These are phyloP conservation scores for Anethum foeniculum DNA, from an alignment of 140 eudicot genomes.

Conservation along the genomic window DNA sequence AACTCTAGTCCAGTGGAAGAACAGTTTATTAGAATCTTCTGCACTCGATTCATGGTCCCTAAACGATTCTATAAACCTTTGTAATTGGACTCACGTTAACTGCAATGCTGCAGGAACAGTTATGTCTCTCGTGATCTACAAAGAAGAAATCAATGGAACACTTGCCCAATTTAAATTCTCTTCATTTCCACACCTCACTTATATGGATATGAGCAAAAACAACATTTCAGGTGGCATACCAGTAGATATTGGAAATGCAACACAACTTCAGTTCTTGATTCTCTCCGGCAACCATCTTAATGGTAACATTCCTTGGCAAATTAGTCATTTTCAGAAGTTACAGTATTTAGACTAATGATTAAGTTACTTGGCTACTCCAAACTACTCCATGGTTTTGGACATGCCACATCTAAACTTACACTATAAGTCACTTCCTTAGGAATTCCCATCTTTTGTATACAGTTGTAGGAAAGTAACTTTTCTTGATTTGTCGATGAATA, in stretches of 20 bases:
- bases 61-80: constrained; percentile 28
- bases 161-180: constrained; percentile 37
- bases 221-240: constrained; percentile 34
- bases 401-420: too few species aligned
- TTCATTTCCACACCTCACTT: constrained; percentile 36
- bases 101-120: constrained; percentile 35
- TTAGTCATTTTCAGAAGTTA: constrained; percentile 39
- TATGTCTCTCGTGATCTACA: constrained; percentile 22
- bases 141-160: constrained; percentile 31
- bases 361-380: too few species aligned
- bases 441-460: too few species aligned
- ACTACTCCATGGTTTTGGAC: too few species aligned
- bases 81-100: constrained; percentile 53
- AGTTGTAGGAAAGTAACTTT: too few species aligned
- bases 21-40: constrained; percentile 38
- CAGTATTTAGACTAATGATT: constrained; percentile 19
- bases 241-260: constrained; percentile 39
- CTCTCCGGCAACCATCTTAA: constrained; percentile 29
- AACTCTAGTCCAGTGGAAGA: constrained; percentile 67
- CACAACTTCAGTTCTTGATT: constrained; percentile 25
- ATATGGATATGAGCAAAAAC: constrained; percentile 46
- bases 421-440: too few species aligned
- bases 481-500: too few species aligned
- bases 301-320: constrained; percentile 48
- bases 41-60: constrained; percentile 51